Percentiles rank a stretch among this genome's conserved stretches.
These are phyloP conservation scores for Polygonum maritimum DNA, from an alignment of 148 eudicot genomes.

Conservation along the genomic window DNA sequence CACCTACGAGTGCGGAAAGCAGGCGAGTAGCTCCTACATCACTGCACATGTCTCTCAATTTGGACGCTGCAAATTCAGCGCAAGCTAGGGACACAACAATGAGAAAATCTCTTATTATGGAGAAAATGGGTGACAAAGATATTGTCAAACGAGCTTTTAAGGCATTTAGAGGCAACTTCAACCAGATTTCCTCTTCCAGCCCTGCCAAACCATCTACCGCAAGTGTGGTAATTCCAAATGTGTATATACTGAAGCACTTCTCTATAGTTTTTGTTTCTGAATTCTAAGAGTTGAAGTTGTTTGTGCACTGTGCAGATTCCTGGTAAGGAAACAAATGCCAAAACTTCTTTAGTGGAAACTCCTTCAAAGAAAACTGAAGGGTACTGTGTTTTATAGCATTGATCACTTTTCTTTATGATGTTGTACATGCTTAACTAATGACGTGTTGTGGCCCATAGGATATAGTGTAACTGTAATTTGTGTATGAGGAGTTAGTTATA, in stretches of 20 bases:
- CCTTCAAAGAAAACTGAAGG: constrained; percentile 42
- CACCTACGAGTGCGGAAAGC: constrained; percentile 27
- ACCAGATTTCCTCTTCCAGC: constrained; percentile 27
- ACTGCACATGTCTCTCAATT: constrained; percentile 64
- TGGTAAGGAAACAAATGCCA: constrained; percentile 27
- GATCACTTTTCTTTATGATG: neutral
- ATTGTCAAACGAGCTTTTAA: constrained; percentile 85
- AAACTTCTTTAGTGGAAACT: constrained; percentile 29
- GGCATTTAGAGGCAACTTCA: constrained; percentile 48
- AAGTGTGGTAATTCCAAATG: constrained; percentile 29
- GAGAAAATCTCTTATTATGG: constrained; percentile 79
- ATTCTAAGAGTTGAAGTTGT: neutral
- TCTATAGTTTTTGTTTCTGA: neutral
- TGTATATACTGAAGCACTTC: neutral
- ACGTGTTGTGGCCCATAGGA: neutral
- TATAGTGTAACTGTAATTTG: neutral
- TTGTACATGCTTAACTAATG: neutral
- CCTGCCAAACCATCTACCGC: constrained; percentile 23
- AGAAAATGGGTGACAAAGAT: constrained; percentile 95
- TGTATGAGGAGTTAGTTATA: neutral
- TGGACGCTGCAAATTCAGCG: constrained; percentile 37
- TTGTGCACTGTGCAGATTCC: constrained; percentile 38
- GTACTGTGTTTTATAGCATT: constrained; percentile 28
- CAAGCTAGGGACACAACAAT: constrained; percentile 25
- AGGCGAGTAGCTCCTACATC: constrained; percentile 45